These are phyloP conservation scores for Trichoderma semiorbis DNA, from an alignment of 2,329 filamentous ascomycete genomes.

Conservation along the genomic window DNA sequence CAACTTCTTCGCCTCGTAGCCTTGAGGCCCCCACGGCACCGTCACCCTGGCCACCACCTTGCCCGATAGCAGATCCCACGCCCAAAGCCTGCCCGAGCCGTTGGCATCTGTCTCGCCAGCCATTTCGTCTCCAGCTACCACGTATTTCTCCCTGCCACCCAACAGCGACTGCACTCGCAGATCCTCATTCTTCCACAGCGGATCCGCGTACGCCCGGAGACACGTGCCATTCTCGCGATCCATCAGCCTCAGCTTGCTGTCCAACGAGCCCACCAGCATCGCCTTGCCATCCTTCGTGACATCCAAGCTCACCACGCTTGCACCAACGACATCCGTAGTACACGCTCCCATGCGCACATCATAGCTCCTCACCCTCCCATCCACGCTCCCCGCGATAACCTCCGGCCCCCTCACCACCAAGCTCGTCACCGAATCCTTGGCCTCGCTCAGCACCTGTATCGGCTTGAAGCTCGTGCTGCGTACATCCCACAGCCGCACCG, in stretches of 20 bases:
- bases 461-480: slow-evolving; percentile 55
- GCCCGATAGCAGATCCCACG: slow-evolving; percentile 81
- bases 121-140: slow-evolving; percentile 77
- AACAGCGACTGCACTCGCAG: slow-evolving; percentile 73
- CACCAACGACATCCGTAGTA: slow-evolving; percentile 67
- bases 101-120: slow-evolving; percentile 25
- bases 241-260: slow-evolving; percentile 75
- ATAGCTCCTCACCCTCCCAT: slow-evolving; percentile 77
- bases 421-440: slow-evolving; percentile 63
- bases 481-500: slow-evolving; percentile 72
- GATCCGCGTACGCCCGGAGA: slow-evolving; percentile 65
- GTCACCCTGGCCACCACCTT: slow-evolving; percentile 60
- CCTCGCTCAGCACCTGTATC: slow-evolving; percentile 70
- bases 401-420: slow-evolving; percentile 49
- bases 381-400: slow-evolving; percentile 75
- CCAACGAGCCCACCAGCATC: slow-evolving; percentile 70
- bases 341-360: slow-evolving; percentile 74
- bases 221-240: slow-evolving; percentile 72
- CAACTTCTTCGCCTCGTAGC: slow-evolving; percentile 44
- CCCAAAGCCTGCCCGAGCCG: slow-evolving; percentile 63
- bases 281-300: slow-evolving; percentile 71
- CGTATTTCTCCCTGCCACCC: slow-evolving; percentile 71
- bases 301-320: slow-evolving; percentile 69
- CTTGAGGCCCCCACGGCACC: slow-evolving; percentile 55
- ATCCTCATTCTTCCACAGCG: slow-evolving; percentile 59